phyloP scores from a whole-genome alignment of 2,329 filamentous ascomycete genomes.

The Microcera coccophila region DNA sequence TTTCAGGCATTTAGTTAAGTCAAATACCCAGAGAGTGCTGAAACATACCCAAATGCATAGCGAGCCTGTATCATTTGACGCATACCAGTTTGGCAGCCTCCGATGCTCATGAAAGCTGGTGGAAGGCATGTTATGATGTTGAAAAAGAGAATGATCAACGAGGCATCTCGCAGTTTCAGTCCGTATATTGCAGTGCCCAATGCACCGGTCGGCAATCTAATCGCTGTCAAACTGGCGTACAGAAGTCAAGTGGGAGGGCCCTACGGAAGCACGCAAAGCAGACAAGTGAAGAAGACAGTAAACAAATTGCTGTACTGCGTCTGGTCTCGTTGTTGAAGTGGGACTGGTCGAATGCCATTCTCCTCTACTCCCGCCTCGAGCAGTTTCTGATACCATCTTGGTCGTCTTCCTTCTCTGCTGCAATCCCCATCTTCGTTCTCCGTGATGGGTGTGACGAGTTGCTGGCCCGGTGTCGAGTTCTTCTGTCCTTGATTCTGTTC shows the following conservation, averaged over 20 bases:
- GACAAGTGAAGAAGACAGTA: conserved; percentile 57
- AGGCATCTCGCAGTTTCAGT: conserved; percentile 51
- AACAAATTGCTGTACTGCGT: conserved; percentile 54
- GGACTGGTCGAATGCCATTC: conserved; percentile 55
- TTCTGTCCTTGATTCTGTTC: neutral
- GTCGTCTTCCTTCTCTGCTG: conserved; percentile 28
- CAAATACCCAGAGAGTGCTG: neutral
- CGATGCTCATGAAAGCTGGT: conserved; percentile 52
- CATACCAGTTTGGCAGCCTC: conserved; percentile 54
- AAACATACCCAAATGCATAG: conserved; percentile 51
- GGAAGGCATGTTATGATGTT: conserved; percentile 49
- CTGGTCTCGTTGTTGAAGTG: conserved; percentile 50
- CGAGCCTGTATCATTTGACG: conserved; percentile 59
- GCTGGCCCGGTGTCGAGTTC: neutral
- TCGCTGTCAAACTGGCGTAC: neutral
- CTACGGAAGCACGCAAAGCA: conserved; percentile 56
- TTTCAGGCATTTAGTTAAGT: neutral
- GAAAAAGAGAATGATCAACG: conserved; percentile 58
- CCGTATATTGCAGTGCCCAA: conserved; percentile 52
- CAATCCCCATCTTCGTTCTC: conserved; percentile 19
- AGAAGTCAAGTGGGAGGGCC: conserved; percentile 22
- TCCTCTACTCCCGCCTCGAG: conserved; percentile 47
- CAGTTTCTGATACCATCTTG: conserved; percentile 41
- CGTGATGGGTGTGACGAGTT: neutral
- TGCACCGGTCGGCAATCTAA: conserved; percentile 55